Evolutionary conservation across 805 yeast genomes (phyloP), one percentile per base, ranked within the genome.

Genomic region (Candida sonorensis): DNA sequence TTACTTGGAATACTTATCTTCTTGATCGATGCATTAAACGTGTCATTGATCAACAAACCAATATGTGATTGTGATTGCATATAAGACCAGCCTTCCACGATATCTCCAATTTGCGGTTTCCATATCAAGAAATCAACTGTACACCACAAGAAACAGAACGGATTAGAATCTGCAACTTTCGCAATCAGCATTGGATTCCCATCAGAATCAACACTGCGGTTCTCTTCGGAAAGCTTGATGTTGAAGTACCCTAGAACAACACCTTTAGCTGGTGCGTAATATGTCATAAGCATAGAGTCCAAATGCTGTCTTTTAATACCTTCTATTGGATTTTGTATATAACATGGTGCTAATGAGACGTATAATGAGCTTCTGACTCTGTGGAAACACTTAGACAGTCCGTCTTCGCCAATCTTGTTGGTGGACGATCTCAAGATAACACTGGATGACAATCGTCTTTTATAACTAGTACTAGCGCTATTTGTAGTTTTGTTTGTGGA

Each of bases 31-130:
- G 97, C 97, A 60, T 92, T 92, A 65, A 92, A 92, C 1, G 94
- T 85, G 60, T 92, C 97, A 55, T 85, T 88, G 30, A 92, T 68
- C 43, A 92, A 69, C 39, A 92, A 66, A 38, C 97, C 97, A 48
- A 92, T 81, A 54, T 92, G 98, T 7, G 95, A 81, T 12, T 94
- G 95, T 3, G 95, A 80, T 63, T 90, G 97, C 74, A 90, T 78
- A 62, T 85, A 86, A 34, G 81, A 71, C 66, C 77, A 72, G 10
- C 98, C 98, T 56, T 88, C 94, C 13, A 92, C 61, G 1, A 69
- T 61, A 51, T 92, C 97, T 4, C 94, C 96, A n/a, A 76, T 65
- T 46, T 75, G 75, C 4, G 99, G 98, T 48, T 72, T 75, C 97
- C 98, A 92, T 30, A 87, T 73, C 35, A 86, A 66, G 29, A 92